phyloP scores from a whole-genome alignment of 129 eudicot genomes.

The Erigeron canadensis region DNA sequence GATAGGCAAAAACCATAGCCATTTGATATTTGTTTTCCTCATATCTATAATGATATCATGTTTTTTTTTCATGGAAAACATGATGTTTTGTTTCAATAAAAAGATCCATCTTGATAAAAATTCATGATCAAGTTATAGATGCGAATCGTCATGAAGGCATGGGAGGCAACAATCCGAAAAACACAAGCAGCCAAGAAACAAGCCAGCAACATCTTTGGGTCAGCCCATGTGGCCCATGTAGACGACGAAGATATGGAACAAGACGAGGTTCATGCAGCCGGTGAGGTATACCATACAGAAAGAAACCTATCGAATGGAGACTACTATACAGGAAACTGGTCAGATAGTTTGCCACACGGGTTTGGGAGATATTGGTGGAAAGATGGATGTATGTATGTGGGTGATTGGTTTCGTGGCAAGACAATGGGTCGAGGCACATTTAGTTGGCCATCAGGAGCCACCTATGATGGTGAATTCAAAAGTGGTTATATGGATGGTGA shows the following conservation, averaged over 20 bases:
- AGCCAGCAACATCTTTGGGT: constrained; percentile 79
- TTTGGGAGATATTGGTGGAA: constrained; percentile 92
- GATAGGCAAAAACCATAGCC: constrained; percentile 16
- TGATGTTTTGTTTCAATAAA: constrained; percentile 32
- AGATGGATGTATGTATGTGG: constrained; percentile 91
- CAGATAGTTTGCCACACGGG: constrained; percentile 83
- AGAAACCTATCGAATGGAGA: constrained; percentile 78
- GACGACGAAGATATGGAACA: constrained; percentile 41
- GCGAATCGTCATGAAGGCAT: constrained; percentile 71
- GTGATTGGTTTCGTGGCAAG: constrained; percentile 85
- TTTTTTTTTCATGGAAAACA: constrained; percentile 23
- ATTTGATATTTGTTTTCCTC: constrained; percentile 21
- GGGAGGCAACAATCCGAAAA: constrained; percentile 91
- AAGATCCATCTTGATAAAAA: constrained; percentile 21
- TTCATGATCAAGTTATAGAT: constrained; percentile 24
- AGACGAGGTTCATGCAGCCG: constrained; percentile 42
- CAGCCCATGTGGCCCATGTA: constrained; percentile 46
- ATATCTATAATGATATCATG: constrained; percentile 19
- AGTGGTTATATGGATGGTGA: constrained; percentile 91
- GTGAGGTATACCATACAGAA: constrained; percentile 66
- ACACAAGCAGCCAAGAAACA: constrained; percentile 84
- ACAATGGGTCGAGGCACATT: constrained; percentile 81
- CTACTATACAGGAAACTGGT: constrained; percentile 77
- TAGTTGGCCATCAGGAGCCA: constrained; percentile 92
- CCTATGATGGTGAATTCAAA: constrained; percentile 85